phyloP scores from a whole-genome alignment of 768 basidiomycete genomes.

The Amanita rimosa region DNA sequence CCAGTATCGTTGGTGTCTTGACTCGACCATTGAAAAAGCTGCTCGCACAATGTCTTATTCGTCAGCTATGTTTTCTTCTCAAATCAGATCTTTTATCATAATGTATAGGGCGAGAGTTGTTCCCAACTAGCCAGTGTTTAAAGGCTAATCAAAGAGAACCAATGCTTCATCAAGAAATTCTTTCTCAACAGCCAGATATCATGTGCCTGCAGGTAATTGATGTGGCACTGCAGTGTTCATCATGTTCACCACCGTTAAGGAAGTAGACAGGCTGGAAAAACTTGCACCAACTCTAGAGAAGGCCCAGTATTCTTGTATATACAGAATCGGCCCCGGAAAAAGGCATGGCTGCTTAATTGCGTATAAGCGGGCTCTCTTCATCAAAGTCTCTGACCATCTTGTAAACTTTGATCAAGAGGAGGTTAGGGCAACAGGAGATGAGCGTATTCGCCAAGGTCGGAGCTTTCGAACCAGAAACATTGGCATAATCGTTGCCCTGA shows the following conservation, averaged over 20 bases:
- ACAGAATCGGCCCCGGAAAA: slow-evolving; percentile 63
- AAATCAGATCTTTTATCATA: background rate
- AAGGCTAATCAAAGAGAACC: slow-evolving; percentile 62
- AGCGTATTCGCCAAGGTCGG: slow-evolving; percentile 31
- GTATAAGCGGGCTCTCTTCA: slow-evolving; percentile 45
- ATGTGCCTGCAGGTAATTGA: slow-evolving; percentile 69
- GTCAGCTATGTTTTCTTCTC: slow-evolving; percentile 32
- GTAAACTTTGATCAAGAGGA: slow-evolving; percentile 63
- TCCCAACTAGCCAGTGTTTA: slow-evolving; percentile 78
- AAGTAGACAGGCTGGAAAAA: slow-evolving; percentile 76
- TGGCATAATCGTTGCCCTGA: slow-evolving; percentile 61
- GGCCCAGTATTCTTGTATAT: slow-evolving; percentile 54
- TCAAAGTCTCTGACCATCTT: slow-evolving; percentile 29
- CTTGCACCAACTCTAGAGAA: slow-evolving; percentile 55
- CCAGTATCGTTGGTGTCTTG: background rate
- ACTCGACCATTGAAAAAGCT: slow-evolving; percentile 29
- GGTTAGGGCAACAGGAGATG: slow-evolving; percentile 27
- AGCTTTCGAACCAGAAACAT: slow-evolving; percentile 76
- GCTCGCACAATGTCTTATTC: slow-evolving; percentile 69
- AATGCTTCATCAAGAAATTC: slow-evolving; percentile 71
- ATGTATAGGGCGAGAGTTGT: slow-evolving; percentile 58
- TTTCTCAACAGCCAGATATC: slow-evolving; percentile 63
- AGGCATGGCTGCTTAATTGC: slow-evolving; percentile 82
- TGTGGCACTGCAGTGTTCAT: slow-evolving; percentile 1
- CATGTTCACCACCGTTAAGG: slow-evolving; percentile 31